Conservation (phyloP, 1,284 basidiomycete genomes). For the Leccinum subrobustum region DNA sequence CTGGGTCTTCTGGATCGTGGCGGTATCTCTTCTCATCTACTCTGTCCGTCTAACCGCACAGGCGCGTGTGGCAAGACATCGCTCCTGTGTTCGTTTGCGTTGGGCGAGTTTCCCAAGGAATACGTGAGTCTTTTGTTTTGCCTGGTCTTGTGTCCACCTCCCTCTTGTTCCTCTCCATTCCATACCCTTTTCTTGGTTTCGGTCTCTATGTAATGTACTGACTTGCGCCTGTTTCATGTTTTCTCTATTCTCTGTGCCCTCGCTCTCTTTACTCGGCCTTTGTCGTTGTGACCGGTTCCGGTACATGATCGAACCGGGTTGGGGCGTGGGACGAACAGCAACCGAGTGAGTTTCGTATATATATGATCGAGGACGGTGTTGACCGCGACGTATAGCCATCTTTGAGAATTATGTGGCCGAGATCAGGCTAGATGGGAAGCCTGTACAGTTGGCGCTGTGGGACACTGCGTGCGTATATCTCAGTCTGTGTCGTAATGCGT, state of each 20-base stretch:
- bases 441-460: constrained; percentile 94
- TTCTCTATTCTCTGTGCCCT: neutral
- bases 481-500: constrained; percentile 3
- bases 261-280: neutral
- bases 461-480: constrained; percentile 74
- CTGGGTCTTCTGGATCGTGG: neutral
- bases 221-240: neutral
- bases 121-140: constrained; percentile 59
- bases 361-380: neutral
- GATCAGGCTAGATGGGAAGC: constrained; percentile 95
- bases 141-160: neutral
- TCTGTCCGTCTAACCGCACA: constrained; percentile 25
- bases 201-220: neutral
- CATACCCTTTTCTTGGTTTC: neutral
- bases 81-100: constrained; percentile 84
- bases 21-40: too few species aligned
- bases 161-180: neutral
- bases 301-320: neutral
- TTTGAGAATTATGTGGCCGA: constrained; percentile 99
- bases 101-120: constrained; percentile 97
- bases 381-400: constrained; percentile 55
- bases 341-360: neutral
- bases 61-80: constrained; percentile 87
- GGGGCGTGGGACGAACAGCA: neutral
- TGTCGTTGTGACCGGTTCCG: neutral